Percentiles rank a stretch among this genome's conserved stretches.
Evolutionary conservation across 495 filamentous ascomycete species (phyloP).

Genomic region (Talaromyces wortmannii): DNA sequence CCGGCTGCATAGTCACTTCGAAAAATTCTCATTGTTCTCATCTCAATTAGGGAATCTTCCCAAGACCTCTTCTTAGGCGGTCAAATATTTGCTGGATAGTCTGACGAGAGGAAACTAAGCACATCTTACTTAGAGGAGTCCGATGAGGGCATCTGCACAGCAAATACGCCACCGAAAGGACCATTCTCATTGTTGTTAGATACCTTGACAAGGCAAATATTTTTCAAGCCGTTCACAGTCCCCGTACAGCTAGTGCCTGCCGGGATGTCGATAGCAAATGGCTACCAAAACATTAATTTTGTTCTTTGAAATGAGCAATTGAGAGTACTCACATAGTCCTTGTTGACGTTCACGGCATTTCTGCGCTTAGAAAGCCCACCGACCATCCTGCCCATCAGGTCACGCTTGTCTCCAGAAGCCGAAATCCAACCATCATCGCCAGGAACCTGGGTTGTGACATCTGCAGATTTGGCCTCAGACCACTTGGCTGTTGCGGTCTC

Average conservation of each 20-base stretch:
- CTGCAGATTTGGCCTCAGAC: slow-evolving; percentile 8
- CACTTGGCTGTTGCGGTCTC: slow-evolving; percentile 24
- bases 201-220: slow-evolving; percentile 31
- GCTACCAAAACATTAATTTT: slow-evolving; percentile 1
- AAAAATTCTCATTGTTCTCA: too few relatives aligned
- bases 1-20: too few relatives aligned
- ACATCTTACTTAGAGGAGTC: too few relatives aligned
- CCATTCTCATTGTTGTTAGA: slow-evolving; percentile 24
- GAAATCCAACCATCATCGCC: not conserved
- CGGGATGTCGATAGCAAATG: slow-evolving; percentile 21
- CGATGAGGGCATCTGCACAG: slow-evolving; percentile 19
- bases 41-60: too few relatives aligned
- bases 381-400: not conserved
- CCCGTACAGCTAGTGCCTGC: slow-evolving; percentile 25
- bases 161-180: slow-evolving; percentile 31
- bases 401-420: not conserved
- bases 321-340: slow-evolving; percentile 12
- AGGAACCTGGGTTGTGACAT: not conserved
- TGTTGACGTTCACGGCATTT: slow-evolving; percentile 21
- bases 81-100: too few relatives aligned
- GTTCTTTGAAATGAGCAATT: not conserved
- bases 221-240: slow-evolving; percentile 15
- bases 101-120: too few relatives aligned
- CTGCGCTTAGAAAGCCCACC: slow-evolving; percentile 15
- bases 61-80: too few relatives aligned